Evolutionary conservation across 2,329 filamentous ascomycete species (phyloP).

Genomic region (Aquanectria penicillioides): DNA sequence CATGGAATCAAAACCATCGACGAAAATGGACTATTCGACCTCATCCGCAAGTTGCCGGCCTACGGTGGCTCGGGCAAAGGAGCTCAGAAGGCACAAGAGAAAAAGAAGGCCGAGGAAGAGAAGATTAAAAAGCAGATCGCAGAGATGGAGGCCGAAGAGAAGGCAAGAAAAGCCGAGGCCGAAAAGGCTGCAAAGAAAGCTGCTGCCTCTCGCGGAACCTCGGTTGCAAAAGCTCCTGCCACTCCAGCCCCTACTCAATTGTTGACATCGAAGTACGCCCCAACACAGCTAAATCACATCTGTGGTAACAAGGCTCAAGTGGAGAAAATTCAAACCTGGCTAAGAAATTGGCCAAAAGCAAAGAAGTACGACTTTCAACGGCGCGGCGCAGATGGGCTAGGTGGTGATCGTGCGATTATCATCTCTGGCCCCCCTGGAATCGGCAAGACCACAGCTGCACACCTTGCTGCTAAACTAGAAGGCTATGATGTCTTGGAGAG

Average conservation of each 20-base stretch:
- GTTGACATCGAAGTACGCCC: constrained; percentile 96
- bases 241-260: constrained; percentile 70
- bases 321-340: constrained; percentile 89
- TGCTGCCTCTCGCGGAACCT: constrained; percentile 40
- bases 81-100: constrained; percentile 85
- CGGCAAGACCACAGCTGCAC: constrained; percentile 96
- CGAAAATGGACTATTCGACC: constrained; percentile 88
- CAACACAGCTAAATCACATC: constrained; percentile 84
- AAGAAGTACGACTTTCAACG: constrained; percentile 85
- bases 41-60: constrained; percentile 83
- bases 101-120: constrained; percentile 84
- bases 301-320: constrained; percentile 94
- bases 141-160: constrained; percentile 88
- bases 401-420: constrained; percentile 87
- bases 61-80: constrained; percentile 90
- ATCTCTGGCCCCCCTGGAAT: constrained; percentile 96
- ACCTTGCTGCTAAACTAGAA: constrained; percentile 91
- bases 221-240: constrained; percentile 50
- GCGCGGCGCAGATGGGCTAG: constrained; percentile 85
- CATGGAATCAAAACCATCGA: constrained; percentile 90
- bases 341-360: constrained; percentile 82
- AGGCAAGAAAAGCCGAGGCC: constrained; percentile 62
- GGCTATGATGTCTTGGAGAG: constrained; percentile 94
- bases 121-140: constrained; percentile 83
- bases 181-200: constrained; percentile 60